Conservation (phyloP, 2,329 filamentous ascomycete species). For the Tolypocladium capitatum region DNA sequence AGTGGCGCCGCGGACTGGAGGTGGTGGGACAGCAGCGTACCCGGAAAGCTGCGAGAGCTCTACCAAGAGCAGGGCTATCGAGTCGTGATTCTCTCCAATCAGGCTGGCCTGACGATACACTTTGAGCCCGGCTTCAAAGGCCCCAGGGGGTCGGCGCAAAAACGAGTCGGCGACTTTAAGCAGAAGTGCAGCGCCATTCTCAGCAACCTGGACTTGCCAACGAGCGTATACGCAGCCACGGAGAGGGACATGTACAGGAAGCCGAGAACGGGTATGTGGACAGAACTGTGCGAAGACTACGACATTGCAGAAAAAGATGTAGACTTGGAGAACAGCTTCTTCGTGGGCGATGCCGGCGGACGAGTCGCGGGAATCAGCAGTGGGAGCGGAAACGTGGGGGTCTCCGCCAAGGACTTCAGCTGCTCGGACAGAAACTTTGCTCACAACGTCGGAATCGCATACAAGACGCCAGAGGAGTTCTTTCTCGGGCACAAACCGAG, state of each 20-base stretch:
- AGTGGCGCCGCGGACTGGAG: conserved; percentile 70
- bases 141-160: conserved; percentile 45
- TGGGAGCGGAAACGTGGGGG: conserved; percentile 9
- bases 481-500: conserved; percentile 59
- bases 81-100: conserved; percentile 76
- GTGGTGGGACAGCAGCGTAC: conserved; percentile 75
- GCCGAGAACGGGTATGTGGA: conserved; percentile 83
- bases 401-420: conserved; percentile 43
- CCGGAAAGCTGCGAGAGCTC: conserved; percentile 51
- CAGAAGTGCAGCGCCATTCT: conserved; percentile 61
- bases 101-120: conserved; percentile 67
- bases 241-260: conserved; percentile 73
- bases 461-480: conserved; percentile 82
- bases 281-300: conserved; percentile 43
- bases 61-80: conserved; percentile 57
- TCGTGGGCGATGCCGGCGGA: conserved; percentile 77
- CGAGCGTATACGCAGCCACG: conserved; percentile 77
- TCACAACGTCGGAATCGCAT: conserved; percentile 66
- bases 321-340: conserved; percentile 62
- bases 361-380: conserved; percentile 28
- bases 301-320: conserved; percentile 43
- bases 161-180: conserved; percentile 69
- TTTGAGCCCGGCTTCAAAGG: conserved; percentile 52
- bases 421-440: conserved; percentile 69
- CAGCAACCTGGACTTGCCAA: conserved; percentile 58